A percentile compares a stretch with the other conserved stretches of the same genome.
These are phyloP conservation scores for Wallacemonas rigidus DNA, from an alignment of 208 protist species.

Conservation along the genomic window DNA sequence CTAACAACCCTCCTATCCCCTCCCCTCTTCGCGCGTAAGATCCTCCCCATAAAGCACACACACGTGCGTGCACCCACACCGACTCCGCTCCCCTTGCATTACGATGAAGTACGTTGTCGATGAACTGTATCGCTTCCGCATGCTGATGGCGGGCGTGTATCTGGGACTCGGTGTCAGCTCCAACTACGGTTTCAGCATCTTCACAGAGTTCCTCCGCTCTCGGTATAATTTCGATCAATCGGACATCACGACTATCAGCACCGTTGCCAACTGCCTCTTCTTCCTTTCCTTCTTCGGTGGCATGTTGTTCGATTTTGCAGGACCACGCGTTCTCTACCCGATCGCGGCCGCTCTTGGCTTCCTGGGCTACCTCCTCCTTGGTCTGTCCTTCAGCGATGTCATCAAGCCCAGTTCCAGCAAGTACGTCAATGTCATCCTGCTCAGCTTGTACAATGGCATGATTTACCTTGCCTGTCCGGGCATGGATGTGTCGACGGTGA, in stretches of 20 bases:
- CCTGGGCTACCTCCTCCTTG: constrained; percentile 66
- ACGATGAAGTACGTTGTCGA: constrained; percentile 54
- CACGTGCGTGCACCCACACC: background rate
- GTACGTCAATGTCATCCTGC: constrained; percentile 44
- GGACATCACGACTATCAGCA: constrained; percentile 86
- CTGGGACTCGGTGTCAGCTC: constrained; percentile 67
- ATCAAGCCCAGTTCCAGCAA: constrained; percentile 37
- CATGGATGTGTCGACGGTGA: constrained; percentile 66
- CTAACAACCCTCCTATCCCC: background rate
- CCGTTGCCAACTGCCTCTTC: constrained; percentile 63
- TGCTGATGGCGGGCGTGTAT: constrained; percentile 74
- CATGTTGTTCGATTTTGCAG: constrained; percentile 73
- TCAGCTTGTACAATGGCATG: constrained; percentile 71
- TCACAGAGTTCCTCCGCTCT: constrained; percentile 51
- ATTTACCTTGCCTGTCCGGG: constrained; percentile 60
- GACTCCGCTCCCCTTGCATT: background rate
- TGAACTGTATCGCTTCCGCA: constrained; percentile 70
- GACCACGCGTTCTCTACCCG: constrained; percentile 52
- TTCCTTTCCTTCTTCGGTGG: constrained; percentile 69
- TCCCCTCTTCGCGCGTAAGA: background rate
- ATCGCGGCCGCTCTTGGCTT: constrained; percentile 45
- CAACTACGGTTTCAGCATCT: constrained; percentile 78
- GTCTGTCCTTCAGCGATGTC: constrained; percentile 59
- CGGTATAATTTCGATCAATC: constrained; percentile 64
- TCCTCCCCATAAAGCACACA: background rate